Evolutionary conservation across 306 rosid genomes (phyloP), one percentile per base, ranked within the genome.

Genomic region (Malus asiatica): DNA sequence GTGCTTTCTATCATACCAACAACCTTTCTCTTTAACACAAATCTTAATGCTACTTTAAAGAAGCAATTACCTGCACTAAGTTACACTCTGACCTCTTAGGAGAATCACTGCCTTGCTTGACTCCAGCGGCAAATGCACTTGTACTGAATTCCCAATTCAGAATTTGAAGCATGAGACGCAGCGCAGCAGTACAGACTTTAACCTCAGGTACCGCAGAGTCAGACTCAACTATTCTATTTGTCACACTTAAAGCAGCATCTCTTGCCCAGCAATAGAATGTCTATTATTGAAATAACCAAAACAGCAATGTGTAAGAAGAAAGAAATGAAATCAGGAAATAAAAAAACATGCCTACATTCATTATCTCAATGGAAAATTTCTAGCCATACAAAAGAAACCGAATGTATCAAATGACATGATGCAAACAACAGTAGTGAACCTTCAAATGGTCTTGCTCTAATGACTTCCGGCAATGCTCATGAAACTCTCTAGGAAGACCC

Each of bases 401-500:
- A 58, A 66, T 45, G 27, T 32, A 15, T 33, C 25, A 25, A 27
- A 57, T 5, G 23, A 18, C 68, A 52, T 11, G 67, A 80, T 63
- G 19, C 45, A 75, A n/a, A 65, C 59, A 40, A 2, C 62, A 71
- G 30, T 45, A 16, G 81, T 40, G 16, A 76, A 94, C 98, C 97
- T 95, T 92, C 76, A 95, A 74, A 80, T 89, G 86, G 70, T 89
- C 88, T 77, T 60, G 79, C 87, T 90, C 97, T 73, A 95, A 85
- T 65, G 96, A 90, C 80, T 81, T 92, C 84, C 90, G 86, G 81
- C 98, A 95, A 77, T 88, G 93, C 85, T 92, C 97, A 88, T 95
- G 98, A 86, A 92, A 92, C 86, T 95, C 98, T 86, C 92, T 88
- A 4, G 98, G 97, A 90, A 95, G 97, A 73, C 96, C 93, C 96